phyloP scores from a whole-genome alignment of 2,329 filamentous ascomycete genomes.

The Ploettnerulaceae sp. region DNA sequence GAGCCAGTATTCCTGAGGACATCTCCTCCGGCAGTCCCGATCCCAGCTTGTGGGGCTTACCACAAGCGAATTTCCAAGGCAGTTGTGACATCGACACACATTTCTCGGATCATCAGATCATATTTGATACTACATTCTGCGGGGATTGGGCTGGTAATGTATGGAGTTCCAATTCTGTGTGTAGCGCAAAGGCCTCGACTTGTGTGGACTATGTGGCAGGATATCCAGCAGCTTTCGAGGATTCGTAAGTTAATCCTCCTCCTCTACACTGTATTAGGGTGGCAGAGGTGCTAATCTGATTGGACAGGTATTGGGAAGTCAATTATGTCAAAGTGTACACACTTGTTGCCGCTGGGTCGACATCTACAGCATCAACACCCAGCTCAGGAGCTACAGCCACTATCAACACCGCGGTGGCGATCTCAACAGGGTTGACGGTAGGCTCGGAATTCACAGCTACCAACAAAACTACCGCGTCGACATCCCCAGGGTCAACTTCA shows the following conservation, averaged over 20 bases:
- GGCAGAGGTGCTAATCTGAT: not conserved
- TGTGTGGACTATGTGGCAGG: constrained; percentile 68
- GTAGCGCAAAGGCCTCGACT: constrained; percentile 52
- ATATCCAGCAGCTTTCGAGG: constrained; percentile 63
- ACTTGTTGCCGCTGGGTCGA: not conserved
- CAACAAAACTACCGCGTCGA: too few relatives aligned
- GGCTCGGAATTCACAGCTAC: too few relatives aligned
- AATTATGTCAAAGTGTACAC: constrained; percentile 14
- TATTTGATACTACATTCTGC: constrained; percentile 71
- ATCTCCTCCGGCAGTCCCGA: constrained; percentile 52
- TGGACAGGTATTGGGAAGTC: constrained; percentile 12
- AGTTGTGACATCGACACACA: constrained; percentile 60
- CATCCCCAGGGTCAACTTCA: too few relatives aligned
- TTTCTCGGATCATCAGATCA: constrained; percentile 65
- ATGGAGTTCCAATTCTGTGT: constrained; percentile 33
- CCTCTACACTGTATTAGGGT: not conserved
- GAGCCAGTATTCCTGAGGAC: constrained; percentile 57
- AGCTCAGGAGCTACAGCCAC: not conserved
- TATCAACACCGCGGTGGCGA: not conserved
- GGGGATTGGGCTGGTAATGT: constrained; percentile 44
- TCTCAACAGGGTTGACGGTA: not conserved
- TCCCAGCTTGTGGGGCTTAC: constrained; percentile 61
- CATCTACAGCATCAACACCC: not conserved
- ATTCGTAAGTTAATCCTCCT: constrained; percentile 40
- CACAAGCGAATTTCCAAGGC: constrained; percentile 57